These are phyloP conservation scores for Dothiorella sarmentorum DNA, from an alignment of 2,329 filamentous ascomycete species.

Conservation along the genomic window DNA sequence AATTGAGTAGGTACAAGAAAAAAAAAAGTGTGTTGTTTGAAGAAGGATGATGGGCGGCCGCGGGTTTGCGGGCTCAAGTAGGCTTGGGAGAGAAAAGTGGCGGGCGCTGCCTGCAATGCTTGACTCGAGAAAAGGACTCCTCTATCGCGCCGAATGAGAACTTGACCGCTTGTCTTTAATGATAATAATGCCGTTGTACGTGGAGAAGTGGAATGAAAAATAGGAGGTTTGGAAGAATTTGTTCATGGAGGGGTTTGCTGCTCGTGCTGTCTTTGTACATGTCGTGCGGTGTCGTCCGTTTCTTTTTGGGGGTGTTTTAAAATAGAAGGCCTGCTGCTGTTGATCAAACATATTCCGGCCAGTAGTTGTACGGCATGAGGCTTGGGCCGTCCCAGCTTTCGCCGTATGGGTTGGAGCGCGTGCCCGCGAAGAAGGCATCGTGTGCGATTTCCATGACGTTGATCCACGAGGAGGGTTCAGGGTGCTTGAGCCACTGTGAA, in stretches of 20 bases:
- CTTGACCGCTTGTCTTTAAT: not conserved
- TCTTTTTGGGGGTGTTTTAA: not conserved
- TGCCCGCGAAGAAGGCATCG: slow-evolving; percentile 52
- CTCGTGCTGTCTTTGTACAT: slow-evolving; percentile 4
- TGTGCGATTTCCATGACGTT: slow-evolving; percentile 53
- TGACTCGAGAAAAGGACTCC: slow-evolving; percentile 1
- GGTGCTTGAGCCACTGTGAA: slow-evolving; percentile 52
- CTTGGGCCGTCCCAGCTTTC: slow-evolving; percentile 52
- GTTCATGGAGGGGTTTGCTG: not conserved
- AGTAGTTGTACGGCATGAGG: slow-evolving; percentile 49
- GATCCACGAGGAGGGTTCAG: slow-evolving; percentile 56
- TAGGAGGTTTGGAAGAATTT: not conserved
- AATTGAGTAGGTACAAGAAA: not conserved
- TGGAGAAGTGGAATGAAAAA: not conserved
- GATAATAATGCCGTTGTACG: not conserved
- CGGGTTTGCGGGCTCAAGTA: no score
- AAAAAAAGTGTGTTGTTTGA: not conserved
- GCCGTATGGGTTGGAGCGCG: slow-evolving; percentile 51
- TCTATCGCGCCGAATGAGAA: slow-evolving; percentile 2
- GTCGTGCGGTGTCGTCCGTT: not conserved
- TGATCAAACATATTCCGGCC: slow-evolving; percentile 48
- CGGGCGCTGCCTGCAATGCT: not conserved
- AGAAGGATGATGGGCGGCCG: not conserved
- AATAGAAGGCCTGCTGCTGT: not conserved
- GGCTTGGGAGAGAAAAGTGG: not conserved